Percentiles rank a stretch among this genome's conserved stretches.
These are phyloP conservation scores for Diaporthe capsici DNA, from an alignment of 2,329 filamentous ascomycete species.

Conservation along the genomic window DNA sequence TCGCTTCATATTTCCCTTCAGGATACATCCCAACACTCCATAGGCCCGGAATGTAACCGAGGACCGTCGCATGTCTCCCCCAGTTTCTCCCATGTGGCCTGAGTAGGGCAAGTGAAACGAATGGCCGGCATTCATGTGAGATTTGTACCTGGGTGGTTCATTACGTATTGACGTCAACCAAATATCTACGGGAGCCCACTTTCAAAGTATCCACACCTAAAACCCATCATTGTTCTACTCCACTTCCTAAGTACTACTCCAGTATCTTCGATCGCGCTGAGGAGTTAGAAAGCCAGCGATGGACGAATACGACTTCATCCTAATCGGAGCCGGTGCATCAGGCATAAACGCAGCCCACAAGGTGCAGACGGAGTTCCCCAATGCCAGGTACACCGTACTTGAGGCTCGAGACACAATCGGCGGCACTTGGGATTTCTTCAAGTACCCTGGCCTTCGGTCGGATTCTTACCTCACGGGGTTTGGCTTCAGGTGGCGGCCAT, in stretches of 20 bases:
- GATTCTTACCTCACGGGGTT: conserved; percentile 75
- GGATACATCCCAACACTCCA: neutral
- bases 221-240: neutral
- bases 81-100: conserved; percentile 20
- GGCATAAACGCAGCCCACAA: conserved; percentile 82
- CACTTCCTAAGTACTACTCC: no score
- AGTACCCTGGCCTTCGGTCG: conserved; percentile 80
- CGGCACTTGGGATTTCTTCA: conserved; percentile 85
- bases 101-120: conserved; percentile 16
- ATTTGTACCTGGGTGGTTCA: neutral
- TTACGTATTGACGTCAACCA: neutral
- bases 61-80: conserved; percentile 15
- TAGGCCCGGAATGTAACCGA: conserved; percentile 7
- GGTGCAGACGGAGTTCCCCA: conserved; percentile 70
- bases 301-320: conserved; percentile 64
- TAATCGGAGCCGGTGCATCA: conserved; percentile 80
- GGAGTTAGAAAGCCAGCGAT: neutral
- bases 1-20: conserved; percentile 22
- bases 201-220: no score
- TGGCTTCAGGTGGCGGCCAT: conserved; percentile 80
- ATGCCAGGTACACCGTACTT: conserved; percentile 73
- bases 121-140: conserved; percentile 3
- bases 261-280: neutral
- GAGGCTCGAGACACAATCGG: conserved; percentile 77
- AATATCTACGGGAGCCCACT: neutral